Evolutionary conservation across 768 basidiomycete genomes (phyloP), one percentile per base, ranked within the genome.

Genomic region (Serpula lacrymans): DNA sequence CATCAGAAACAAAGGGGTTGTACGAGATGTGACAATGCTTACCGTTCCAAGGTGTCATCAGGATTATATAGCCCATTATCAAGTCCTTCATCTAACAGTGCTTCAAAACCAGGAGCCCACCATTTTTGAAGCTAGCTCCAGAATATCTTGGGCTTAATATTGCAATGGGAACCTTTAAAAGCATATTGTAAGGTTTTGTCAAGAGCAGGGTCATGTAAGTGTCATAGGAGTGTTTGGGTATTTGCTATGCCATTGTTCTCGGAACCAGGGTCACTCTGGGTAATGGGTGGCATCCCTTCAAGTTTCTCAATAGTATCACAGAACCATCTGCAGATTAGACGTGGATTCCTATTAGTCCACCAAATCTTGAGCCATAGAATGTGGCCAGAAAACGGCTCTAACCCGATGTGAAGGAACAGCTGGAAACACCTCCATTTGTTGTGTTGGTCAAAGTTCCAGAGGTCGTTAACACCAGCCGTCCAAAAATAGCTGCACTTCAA

Each of bases 191-290:
- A 37, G 0, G 65, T 67, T 1, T 54, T 64, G 0, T 17, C 12
- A 0, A 77, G 59, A 0, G 43, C 36, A 0, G 70, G 65, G 48
- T 77, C 71, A 3, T 67, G 59, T 0, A 27, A 30, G 3, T 74
- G 72, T 1, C 67, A 60, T 0, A 69, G 47, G 0, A 47, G 16
- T 0, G 74, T 72, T 0, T 74, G 70, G 0, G 52, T 51, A 48
- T 76, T 75, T 0, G 73, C 73, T 11, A 73, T 54, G 0, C 64
- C 60, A 40, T 62, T 58, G 42, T 75, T 77, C 41, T 74, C 70
- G 0, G 52, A 35, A 1, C 72, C 72, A 1, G 54, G 64, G 49
- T 75, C 71, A 42, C 69, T 71, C 44, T 71, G 70, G 0, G 70
- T 70, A 0, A 68, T 39, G 1, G 72, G 41, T 4, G 70, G 67